phyloP scores from a whole-genome alignment of 257 asterid genomes.

The Gardenia jasminoides region DNA sequence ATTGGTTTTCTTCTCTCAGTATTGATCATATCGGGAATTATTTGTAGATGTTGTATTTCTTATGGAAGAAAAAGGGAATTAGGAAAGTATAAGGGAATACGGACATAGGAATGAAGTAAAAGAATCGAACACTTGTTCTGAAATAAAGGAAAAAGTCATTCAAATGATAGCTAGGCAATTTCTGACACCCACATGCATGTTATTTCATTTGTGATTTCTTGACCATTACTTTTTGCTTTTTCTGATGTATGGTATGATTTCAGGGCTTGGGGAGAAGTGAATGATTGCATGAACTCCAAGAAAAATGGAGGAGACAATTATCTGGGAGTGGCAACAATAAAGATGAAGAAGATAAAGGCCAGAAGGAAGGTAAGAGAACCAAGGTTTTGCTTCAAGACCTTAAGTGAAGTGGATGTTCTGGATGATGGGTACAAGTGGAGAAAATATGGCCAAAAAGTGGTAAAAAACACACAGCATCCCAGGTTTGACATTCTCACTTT shows the following conservation, averaged over 20 bases:
- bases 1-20: neutral
- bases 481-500: conserved; percentile 39
- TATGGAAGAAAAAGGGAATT: neutral
- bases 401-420: conserved; percentile 87
- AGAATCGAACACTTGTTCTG: neutral
- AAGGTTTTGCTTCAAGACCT: conserved; percentile 90
- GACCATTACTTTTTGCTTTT: neutral
- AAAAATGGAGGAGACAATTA: conserved; percentile 44
- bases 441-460: conserved; percentile 95
- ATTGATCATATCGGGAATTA: neutral
- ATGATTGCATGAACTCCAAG: conserved; percentile 54
- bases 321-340: conserved; percentile 53
- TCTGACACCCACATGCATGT: neutral
- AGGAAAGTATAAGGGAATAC: neutral
- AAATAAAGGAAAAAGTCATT: neutral
- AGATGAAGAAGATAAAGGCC: conserved; percentile 70
- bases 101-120: neutral
- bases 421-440: conserved; percentile 99
- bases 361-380: conserved; percentile 94
- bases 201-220: neutral
- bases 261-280: conserved; percentile 74
- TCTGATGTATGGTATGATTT: neutral
- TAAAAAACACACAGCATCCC: conserved; percentile 94
- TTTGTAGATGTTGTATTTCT: neutral
- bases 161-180: neutral